Percentiles rank a stretch among this genome's conserved stretches.
phyloP scores from a whole-genome alignment of 2,329 filamentous ascomycete species.

The Diaporthe caulivora region DNA sequence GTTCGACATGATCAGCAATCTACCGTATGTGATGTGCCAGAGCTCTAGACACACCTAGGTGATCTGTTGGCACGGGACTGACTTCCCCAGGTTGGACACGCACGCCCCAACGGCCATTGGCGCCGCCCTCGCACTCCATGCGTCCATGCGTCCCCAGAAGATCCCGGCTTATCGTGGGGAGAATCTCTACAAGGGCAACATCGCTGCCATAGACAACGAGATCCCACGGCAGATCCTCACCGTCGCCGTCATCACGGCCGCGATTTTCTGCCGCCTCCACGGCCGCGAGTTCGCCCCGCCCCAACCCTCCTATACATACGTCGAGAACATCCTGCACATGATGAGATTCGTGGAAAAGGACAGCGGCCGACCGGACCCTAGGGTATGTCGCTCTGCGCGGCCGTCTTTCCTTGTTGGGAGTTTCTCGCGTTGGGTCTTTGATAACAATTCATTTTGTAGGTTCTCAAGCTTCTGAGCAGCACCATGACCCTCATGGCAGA shows the following conservation, averaged over 20 bases:
- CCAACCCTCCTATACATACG: neutral
- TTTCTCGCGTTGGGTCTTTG: neutral
- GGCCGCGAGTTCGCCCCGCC: constrained; percentile 6
- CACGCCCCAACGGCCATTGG: constrained; percentile 11
- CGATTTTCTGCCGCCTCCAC: constrained; percentile 22
- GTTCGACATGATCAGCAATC: constrained; percentile 17
- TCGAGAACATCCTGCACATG: constrained; percentile 25
- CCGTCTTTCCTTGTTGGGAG: too few species aligned
- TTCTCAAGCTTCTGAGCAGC: neutral
- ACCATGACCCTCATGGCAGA: constrained; percentile 20
- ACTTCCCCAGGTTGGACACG: neutral
- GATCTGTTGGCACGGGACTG: neutral
- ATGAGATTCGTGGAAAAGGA: neutral
- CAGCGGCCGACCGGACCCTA: neutral
- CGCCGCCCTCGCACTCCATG: neutral
- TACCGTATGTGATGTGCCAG: neutral
- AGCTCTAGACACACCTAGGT: too few species aligned
- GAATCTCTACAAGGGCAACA: constrained; percentile 14
- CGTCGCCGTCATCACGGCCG: neutral
- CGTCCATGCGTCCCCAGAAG: neutral
- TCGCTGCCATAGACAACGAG: neutral
- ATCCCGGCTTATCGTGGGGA: constrained; percentile 6
- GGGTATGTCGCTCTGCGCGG: neutral
- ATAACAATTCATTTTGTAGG: neutral
- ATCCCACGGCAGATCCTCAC: neutral